Percentiles rank a stretch among this genome's conserved stretches.
phyloP scores from a whole-genome alignment of 2,329 filamentous ascomycete genomes.

The Colletotrichum salicis region DNA sequence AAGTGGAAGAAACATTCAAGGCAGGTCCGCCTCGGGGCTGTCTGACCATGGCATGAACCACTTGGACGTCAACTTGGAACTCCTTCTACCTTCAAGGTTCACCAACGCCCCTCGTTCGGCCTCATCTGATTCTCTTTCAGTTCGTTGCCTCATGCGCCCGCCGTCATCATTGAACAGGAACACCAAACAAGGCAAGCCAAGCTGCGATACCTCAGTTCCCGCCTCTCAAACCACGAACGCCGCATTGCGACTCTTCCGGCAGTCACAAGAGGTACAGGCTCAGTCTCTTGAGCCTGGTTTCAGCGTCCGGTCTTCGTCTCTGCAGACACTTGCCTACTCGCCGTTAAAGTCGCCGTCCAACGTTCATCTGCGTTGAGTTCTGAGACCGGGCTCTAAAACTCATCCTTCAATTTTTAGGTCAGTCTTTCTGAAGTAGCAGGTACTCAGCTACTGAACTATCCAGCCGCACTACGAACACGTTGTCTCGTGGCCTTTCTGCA shows the following conservation, averaged over 20 bases:
- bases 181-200: not conserved
- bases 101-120: not conserved
- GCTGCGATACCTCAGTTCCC: not conserved
- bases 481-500: slow-evolving; percentile 1
- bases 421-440: not conserved
- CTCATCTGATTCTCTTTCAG: slow-evolving; percentile 5
- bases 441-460: not conserved
- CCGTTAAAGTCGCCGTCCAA: not conserved
- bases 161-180: not conserved
- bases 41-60: slow-evolving; percentile 26
- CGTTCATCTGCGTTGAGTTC: not conserved
- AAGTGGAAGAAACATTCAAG: not conserved
- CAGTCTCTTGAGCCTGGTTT: not conserved
- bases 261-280: not conserved
- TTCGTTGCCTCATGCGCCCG: slow-evolving; percentile 10
- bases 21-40: not conserved
- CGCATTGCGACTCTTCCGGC: not conserved
- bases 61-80: slow-evolving; percentile 17
- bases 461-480: not conserved
- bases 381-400: not conserved
- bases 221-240: not conserved
- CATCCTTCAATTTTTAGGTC: not conserved
- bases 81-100: slow-evolving; percentile 4
- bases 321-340: not conserved
- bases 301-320: not conserved